phyloP scores from a whole-genome alignment of 2,329 filamentous ascomycete genomes.

The Colletotrichum sp. region DNA sequence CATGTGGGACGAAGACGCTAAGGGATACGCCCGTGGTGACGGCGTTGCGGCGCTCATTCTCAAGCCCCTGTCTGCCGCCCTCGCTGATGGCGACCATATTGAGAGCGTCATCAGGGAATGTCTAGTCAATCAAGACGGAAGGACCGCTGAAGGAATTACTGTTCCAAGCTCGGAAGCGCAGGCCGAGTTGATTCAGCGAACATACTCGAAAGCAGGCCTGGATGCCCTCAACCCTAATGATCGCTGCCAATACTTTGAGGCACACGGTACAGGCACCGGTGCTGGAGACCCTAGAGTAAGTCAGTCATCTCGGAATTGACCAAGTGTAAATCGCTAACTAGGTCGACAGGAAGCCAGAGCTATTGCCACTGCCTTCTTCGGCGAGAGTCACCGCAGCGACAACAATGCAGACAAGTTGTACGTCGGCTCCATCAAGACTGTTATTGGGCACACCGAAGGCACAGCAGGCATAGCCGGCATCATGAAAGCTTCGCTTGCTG shows the following conservation, averaged over 20 bases:
- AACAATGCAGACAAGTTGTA: slow-evolving; percentile 25
- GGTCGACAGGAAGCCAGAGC: slow-evolving; percentile 41
- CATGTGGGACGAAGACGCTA: slow-evolving; percentile 48
- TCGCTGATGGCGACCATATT: slow-evolving; percentile 34
- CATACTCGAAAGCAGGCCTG: slow-evolving; percentile 26
- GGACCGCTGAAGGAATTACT: slow-evolving; percentile 31
- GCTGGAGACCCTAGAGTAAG: slow-evolving; percentile 39
- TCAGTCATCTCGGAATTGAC: neutral
- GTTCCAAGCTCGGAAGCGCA: slow-evolving; percentile 37
- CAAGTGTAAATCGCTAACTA: neutral
- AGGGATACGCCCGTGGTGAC: slow-evolving; percentile 60
- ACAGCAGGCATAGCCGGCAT: slow-evolving; percentile 30
- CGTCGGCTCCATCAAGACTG: slow-evolving; percentile 32
- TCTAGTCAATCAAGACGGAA: slow-evolving; percentile 28
- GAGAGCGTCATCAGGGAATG: slow-evolving; percentile 27
- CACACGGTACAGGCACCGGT: slow-evolving; percentile 45
- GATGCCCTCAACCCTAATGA: slow-evolving; percentile 5
- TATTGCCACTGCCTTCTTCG: slow-evolving; percentile 35
- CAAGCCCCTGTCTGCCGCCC: slow-evolving; percentile 48
- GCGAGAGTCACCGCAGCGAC: neutral
- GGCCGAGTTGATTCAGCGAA: slow-evolving; percentile 26
- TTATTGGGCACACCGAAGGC: slow-evolving; percentile 32
- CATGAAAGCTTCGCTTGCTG: slow-evolving; percentile 26
- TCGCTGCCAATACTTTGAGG: slow-evolving; percentile 26
- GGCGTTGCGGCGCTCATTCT: slow-evolving; percentile 51